A percentile compares a stretch with the other conserved stretches of the same genome.
These are phyloP conservation scores for Moringa oleifera DNA, from an alignment of 345 rosid genomes.

Conservation along the genomic window DNA sequence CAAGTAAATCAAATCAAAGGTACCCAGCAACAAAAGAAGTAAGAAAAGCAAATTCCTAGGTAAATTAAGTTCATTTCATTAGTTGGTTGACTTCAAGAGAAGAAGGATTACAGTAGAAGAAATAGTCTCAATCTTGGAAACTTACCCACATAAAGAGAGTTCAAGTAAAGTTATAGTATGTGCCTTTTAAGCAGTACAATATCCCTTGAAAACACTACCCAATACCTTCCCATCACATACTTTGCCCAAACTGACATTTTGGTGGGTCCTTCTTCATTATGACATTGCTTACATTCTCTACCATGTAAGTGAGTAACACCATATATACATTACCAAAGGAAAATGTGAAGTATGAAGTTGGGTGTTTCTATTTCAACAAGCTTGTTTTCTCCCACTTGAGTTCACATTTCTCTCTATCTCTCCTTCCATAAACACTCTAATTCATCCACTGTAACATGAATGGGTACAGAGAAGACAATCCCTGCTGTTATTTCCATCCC, in stretches of 20 bases:
- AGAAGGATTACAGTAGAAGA: not conserved
- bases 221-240: not conserved
- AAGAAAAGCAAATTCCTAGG: too few relatives aligned
- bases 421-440: not conserved
- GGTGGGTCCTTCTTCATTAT: conserved; percentile 17
- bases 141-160: too few relatives aligned
- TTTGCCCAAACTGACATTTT: conserved; percentile 14
- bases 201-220: conserved; percentile 1
- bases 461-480: conserved; percentile 48
- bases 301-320: conserved; percentile 7
- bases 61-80: too few relatives aligned
- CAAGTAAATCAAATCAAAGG: not conserved
- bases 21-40: not conserved
- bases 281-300: conserved; percentile 12
- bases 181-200: conserved; percentile 7
- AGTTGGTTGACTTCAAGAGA: not conserved
- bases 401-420: conserved; percentile 7
- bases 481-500: conserved; percentile 78
- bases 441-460: conserved; percentile 31
- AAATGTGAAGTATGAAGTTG: not conserved
- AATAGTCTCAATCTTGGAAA: too few relatives aligned
- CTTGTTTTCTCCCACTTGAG: not conserved
- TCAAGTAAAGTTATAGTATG: not conserved
- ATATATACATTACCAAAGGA: not conserved
- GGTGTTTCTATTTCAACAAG: too few relatives aligned